Evolutionary conservation across 2,329 filamentous ascomycete genomes (phyloP), one percentile per base, ranked within the genome.

Genomic region (Cordyceps javanica): DNA sequence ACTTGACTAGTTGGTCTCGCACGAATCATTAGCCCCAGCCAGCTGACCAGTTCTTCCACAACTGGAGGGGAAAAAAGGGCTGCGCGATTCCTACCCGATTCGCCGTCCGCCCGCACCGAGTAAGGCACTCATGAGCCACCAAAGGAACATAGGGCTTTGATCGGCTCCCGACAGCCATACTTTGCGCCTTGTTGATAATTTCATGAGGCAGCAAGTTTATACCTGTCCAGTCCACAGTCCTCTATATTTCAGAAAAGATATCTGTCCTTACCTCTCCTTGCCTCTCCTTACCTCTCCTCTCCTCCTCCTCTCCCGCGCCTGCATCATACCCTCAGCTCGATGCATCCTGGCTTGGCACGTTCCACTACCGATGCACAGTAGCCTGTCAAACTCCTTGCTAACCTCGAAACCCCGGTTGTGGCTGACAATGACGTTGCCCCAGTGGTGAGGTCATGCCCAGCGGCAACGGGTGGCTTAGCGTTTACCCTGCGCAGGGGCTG

Each of bases 31-130:
- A n/a, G n/a, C n/a, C n/a, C n/a, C n/a, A 41, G 9, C n/a, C 38
- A 16, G 34, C 34, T 36, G 34, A 36, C 34, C 34, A 9, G 44
- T 48, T 21, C 26, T 10, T 32, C 9, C 10, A 38, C 34, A 28
- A 11, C 9, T n/a, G 23, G 8, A 13, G 28, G 28, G 16, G 26
- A 5, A 30, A 32, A 13, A 42, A 28, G 5, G 36, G 19, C 51
- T 23, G 51, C 51, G 28, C 51, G 51, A 54, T 54, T 44, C 51
- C 51, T 54, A 16, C 51, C 51, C 39, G 51, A 54, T 54, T 54
- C 14, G 51, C 51, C 39, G 11, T 32, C 32, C 46, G n/a, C 25
- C 19, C 30, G 5, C 21, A 51, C 34, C 32, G 32, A 38, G 32
- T 48, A 32, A 26, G 45, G 32, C 19, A 41, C 38, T 10, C 2